phyloP scores from a whole-genome alignment of 1,284 basidiomycete species.

The Ganoderma sinense region DNA sequence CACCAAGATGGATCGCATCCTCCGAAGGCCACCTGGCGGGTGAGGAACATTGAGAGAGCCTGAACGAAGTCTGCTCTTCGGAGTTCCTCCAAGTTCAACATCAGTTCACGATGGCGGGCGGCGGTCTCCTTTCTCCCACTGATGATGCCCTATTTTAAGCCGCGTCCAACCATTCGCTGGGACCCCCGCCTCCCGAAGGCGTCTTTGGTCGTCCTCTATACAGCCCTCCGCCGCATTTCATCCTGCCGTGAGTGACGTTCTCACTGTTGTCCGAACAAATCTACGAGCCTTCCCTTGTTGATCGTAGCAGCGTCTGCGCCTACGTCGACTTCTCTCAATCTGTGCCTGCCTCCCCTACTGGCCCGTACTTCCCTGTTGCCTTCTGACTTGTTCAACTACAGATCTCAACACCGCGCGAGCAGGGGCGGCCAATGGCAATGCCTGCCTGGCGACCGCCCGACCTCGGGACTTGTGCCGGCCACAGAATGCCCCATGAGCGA shows the following conservation, averaged over 20 bases:
- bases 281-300: neutral
- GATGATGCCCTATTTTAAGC: constrained; percentile 4
- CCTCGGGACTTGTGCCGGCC: neutral
- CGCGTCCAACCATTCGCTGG: neutral
- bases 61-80: neutral
- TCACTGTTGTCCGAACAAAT: neutral
- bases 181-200: neutral
- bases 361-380: neutral
- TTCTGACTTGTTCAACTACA: neutral
- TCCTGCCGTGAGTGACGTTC: neutral
- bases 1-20: neutral
- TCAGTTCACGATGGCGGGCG: neutral
- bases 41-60: neutral
- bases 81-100: neutral
- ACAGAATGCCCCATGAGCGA: neutral
- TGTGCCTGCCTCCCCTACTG: neutral
- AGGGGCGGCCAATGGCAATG: neutral
- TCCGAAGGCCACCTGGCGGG: neutral
- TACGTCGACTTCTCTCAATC: neutral
- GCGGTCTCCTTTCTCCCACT: neutral
- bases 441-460: neutral
- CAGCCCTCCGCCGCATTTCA: neutral
- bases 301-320: neutral
- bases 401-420: neutral
- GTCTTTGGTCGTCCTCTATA: neutral